phyloP scores from a whole-genome alignment of 192 early-diverging fungal genomes.

The Gigaspora rosea region DNA sequence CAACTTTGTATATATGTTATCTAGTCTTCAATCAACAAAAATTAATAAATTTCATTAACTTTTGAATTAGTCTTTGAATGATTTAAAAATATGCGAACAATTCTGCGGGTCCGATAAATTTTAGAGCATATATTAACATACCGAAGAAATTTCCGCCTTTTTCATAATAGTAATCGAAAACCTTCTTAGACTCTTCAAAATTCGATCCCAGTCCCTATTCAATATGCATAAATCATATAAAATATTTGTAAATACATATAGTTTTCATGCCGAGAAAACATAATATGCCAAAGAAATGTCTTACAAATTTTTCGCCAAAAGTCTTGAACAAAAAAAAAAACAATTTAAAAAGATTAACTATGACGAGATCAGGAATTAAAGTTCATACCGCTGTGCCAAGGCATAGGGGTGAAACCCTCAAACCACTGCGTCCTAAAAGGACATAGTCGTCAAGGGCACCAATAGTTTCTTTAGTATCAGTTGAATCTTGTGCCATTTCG shows the following conservation, averaged over 20 bases:
- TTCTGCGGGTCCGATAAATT: too few species aligned
- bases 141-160: slow-evolving; percentile 54
- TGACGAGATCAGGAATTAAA: neutral
- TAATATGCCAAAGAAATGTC: neutral
- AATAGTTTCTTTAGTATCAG: slow-evolving; percentile 32
- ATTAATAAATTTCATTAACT: too few species aligned
- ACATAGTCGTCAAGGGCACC: slow-evolving; percentile 42
- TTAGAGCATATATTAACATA: neutral
- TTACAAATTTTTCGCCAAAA: slow-evolving; percentile 44
- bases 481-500: neutral
- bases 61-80: too few species aligned
- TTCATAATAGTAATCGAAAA: slow-evolving; percentile 51
- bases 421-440: slow-evolving; percentile 39
- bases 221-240: neutral
- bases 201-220: slow-evolving; percentile 43
- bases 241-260: neutral
- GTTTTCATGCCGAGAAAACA: neutral
- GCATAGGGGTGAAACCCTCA: slow-evolving; percentile 43
- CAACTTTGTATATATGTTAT: too few species aligned
- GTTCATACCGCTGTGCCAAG: slow-evolving; percentile 41
- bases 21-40: too few species aligned
- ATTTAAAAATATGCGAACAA: too few species aligned
- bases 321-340: slow-evolving; percentile 33
- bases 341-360: neutral
- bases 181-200: slow-evolving; percentile 46